Percentiles rank a stretch among this genome's conserved stretches.
Evolutionary conservation across 192 early-diverging fungal species (phyloP).

Genomic region (Rhizophagus clarus): DNA sequence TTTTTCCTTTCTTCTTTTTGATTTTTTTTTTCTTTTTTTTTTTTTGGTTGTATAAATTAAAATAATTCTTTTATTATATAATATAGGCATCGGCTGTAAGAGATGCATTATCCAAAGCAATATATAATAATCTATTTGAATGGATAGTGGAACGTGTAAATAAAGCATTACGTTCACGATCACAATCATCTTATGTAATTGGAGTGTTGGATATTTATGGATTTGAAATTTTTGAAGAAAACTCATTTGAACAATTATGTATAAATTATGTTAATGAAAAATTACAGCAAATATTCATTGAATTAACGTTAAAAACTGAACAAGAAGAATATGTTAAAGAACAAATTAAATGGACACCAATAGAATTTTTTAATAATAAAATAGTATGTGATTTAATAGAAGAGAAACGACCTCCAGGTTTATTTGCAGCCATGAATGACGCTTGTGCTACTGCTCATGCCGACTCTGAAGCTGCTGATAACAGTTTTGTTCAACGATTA

Average conservation of each 20-base stretch:
- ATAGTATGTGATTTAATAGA: constrained; percentile 99
- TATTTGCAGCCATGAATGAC: constrained; percentile 94
- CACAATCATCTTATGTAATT: constrained; percentile 65
- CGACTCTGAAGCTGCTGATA: constrained; percentile 77
- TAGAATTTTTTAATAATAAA: constrained; percentile 99
- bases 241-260: constrained; percentile 98
- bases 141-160: constrained; percentile 98
- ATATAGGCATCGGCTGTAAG: constrained; percentile 75
- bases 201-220: constrained; percentile 99
- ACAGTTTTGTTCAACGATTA: constrained; percentile 71
- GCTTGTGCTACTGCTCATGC: constrained; percentile 98
- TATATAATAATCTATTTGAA: constrained; percentile 95
- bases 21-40: not conserved
- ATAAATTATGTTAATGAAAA: constrained; percentile 99
- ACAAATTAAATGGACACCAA: constrained; percentile 98
- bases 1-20: not conserved
- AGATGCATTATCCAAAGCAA: constrained; percentile 91
- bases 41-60: not conserved
- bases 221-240: constrained; percentile 94
- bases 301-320: constrained; percentile 96
- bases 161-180: constrained; percentile 71
- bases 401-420: constrained; percentile 91
- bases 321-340: constrained; percentile 98
- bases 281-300: constrained; percentile 98
- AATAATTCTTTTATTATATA: not conserved